These are phyloP conservation scores for Dioscorea dumetorum DNA, from an alignment of 106 monocot species.

Conservation along the genomic window DNA sequence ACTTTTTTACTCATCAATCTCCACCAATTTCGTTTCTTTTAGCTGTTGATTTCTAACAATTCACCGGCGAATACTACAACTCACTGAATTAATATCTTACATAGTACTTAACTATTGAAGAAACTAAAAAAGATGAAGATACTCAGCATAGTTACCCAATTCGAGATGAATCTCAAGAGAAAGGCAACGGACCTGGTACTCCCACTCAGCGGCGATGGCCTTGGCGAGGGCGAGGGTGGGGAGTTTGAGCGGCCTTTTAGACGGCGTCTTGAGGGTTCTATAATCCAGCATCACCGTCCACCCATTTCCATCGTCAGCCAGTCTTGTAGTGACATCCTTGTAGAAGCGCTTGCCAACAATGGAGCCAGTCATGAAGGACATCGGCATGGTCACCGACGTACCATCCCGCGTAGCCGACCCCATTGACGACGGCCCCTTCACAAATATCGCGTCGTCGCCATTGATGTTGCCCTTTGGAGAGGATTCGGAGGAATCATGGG, in stretches of 20 bases:
- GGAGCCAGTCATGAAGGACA: slow-evolving; percentile 89
- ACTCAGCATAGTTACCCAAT: too few species aligned
- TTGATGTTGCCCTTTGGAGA: not conserved
- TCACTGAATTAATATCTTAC: too few species aligned
- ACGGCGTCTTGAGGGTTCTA: slow-evolving; percentile 82
- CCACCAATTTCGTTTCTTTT: too few species aligned
- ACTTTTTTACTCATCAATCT: too few species aligned
- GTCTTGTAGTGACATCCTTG: slow-evolving; percentile 60
- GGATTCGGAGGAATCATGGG: too few species aligned
- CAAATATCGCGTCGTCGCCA: slow-evolving; percentile 41
- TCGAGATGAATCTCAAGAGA: too few species aligned
- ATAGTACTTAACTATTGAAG: too few species aligned
- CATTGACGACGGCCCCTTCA: slow-evolving; percentile 30
- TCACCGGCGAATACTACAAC: too few species aligned
- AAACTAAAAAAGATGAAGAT: too few species aligned
- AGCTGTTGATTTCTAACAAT: too few species aligned
- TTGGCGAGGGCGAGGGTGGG: slow-evolving; percentile 73
- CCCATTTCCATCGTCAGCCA: slow-evolving; percentile 88
- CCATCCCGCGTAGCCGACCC: slow-evolving; percentile 37
- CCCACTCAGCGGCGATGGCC: slow-evolving; percentile 96
- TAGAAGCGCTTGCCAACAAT: slow-evolving; percentile 95
- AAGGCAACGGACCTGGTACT: slow-evolving; percentile 68
- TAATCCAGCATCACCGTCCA: slow-evolving; percentile 99
- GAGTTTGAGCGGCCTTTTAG: slow-evolving; percentile 76
- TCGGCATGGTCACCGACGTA: slow-evolving; percentile 79